These are phyloP conservation scores for Sorghum bicolor DNA, from an alignment of 176 grass and related monocot genomes.

Conservation along the genomic window DNA sequence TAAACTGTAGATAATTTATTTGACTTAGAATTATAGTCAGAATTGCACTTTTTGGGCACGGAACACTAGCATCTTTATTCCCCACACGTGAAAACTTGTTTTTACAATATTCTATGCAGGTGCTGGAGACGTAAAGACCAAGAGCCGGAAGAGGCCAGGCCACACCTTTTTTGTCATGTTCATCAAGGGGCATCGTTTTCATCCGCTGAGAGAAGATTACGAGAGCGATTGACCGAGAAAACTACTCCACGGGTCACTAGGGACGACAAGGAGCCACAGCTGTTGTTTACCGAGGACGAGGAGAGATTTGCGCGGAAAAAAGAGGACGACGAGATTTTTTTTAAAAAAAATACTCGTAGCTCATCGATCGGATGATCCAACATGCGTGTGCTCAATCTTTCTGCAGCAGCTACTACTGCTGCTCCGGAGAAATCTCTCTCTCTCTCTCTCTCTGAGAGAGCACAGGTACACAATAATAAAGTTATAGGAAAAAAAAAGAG, in stretches of 20 bases:
- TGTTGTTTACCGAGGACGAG: neutral
- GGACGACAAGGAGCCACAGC: neutral
- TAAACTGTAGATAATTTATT: no score
- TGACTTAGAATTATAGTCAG: neutral
- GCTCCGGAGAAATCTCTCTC: neutral
- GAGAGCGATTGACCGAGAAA: neutral
- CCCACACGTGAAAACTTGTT: neutral
- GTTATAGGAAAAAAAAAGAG: no score
- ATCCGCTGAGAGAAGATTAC: neutral
- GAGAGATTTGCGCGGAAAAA: no score
- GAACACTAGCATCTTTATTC: neutral
- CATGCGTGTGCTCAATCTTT: neutral
- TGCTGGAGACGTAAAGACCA: no score
- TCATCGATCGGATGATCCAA: neutral
- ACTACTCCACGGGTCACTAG: neutral
- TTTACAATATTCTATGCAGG: neutral
- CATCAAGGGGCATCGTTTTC: conserved; percentile 1
- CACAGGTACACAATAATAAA: no score
- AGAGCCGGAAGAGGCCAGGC: no score
- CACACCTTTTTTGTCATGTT: neutral
- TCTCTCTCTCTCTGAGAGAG: neutral
- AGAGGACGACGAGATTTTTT: no score
- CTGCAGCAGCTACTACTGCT: neutral
- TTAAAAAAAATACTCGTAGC: neutral
- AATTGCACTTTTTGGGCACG: neutral